Evolutionary conservation across 2,329 filamentous ascomycete genomes (phyloP).

Genomic region (Raffaelea ambrosiae): DNA sequence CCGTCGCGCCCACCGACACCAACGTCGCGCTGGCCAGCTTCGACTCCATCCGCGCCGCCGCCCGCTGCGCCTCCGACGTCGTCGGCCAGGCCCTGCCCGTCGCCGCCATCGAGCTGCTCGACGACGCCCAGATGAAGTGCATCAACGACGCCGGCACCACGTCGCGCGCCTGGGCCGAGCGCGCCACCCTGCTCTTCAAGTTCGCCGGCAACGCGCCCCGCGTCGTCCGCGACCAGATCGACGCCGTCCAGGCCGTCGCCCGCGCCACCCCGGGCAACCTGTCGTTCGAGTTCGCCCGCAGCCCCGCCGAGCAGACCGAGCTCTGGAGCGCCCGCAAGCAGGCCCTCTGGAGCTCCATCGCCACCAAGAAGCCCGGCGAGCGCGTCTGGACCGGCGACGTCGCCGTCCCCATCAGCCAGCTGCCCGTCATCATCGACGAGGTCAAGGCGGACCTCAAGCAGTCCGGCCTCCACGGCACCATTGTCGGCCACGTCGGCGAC

Average conservation of each 20-base stretch:
- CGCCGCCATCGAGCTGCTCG: slow-evolving; percentile 85
- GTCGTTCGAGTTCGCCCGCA: slow-evolving; percentile 70
- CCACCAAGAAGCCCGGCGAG: slow-evolving; percentile 55
- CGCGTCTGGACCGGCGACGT: slow-evolving; percentile 82
- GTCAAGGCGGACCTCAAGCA: slow-evolving; percentile 61
- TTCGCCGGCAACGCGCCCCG: slow-evolving; percentile 58
- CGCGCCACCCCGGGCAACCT: slow-evolving; percentile 48
- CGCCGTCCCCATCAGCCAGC: slow-evolving; percentile 58
- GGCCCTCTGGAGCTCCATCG: slow-evolving; percentile 72
- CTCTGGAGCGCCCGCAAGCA: slow-evolving; percentile 81
- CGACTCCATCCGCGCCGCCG: slow-evolving; percentile 56
- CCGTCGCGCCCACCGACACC: slow-evolving; percentile 68
- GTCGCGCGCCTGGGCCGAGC: slow-evolving; percentile 58
- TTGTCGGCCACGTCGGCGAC: slow-evolving; percentile 65
- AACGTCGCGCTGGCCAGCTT: slow-evolving; percentile 68
- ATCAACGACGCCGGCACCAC: slow-evolving; percentile 61
- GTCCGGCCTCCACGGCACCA: slow-evolving; percentile 64
- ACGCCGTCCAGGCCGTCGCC: slow-evolving; percentile 56
- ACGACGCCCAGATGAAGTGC: slow-evolving; percentile 78
- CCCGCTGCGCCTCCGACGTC: slow-evolving; percentile 70
- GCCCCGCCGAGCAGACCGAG: slow-evolving; percentile 58
- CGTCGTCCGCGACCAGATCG: slow-evolving; percentile 71
- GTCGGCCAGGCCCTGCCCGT: slow-evolving; percentile 76
- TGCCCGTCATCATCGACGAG: slow-evolving; percentile 49
- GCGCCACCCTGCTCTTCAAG: slow-evolving; percentile 77